Evolutionary conservation across 1,139 yeast genomes (phyloP), one percentile per base, ranked within the genome.

Genomic region (Hansenula anomala): DNA sequence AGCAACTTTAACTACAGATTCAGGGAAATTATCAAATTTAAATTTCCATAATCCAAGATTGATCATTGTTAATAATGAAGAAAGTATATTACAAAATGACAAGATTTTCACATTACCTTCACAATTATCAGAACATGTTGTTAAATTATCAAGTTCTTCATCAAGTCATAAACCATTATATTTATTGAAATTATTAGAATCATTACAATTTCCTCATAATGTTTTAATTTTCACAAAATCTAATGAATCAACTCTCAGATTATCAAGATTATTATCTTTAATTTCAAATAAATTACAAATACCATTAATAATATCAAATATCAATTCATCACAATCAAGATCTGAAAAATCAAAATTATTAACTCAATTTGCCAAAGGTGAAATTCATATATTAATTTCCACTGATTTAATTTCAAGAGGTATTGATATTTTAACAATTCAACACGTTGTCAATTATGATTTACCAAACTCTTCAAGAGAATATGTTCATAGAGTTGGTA

Each of bases 361-460:
- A 38, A 69, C 73, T 36, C 71, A 70, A 11, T 89, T 90, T 54
- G 66, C 76, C 13, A 57, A 59, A 3, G 75, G 73, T 32, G 59
- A 64, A 8, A 63, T 73, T 36, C 67, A 72, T 39, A 61, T 90
- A 9, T 66, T 90, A 43, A 81, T 89, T 10, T 88, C 95, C 20
- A 92, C 98, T 0, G 99, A 92, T 62, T 73, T 92, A 53, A 86
- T 94, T 56, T 87, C 97, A 15, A 80, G 99, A 63, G 99, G 99
- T 66, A 77, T 92, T 31, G 96, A 92, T 64, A 73, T 94, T 36
- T 65, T 73, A 10, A 71, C 80, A 8, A 78, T 94, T 36, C 71
- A 79, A 24, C 78, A 80, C 45, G 97, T 92, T 13, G 64, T 92
- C 39, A 94, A 92, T 60, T 92, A 92, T 58, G 98, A 94, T 53